Evolutionary conservation across 345 rosid species (phyloP), one percentile per base, ranked within the genome.

Genomic region (Litchi chinensis): DNA sequence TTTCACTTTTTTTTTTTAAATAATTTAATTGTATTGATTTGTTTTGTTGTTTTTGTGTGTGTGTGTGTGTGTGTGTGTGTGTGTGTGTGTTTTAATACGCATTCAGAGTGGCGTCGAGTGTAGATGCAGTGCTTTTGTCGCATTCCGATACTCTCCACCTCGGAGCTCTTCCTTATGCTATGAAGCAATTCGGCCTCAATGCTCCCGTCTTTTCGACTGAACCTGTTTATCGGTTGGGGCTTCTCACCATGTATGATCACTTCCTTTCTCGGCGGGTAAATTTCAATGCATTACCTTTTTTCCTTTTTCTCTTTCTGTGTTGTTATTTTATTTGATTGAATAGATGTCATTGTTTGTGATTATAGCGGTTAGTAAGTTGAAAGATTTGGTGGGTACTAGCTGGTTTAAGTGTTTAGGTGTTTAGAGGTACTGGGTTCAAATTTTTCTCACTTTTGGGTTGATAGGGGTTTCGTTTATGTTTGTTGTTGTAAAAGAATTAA

Each of bases 161-260:
- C 9, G 99, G 98, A 10, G 99, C 98, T 65, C 90, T 96, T 75
- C 97, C 99, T 26, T 96, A 93, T 77, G 99, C 99, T 37, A 84
- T 94, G 91, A 90, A 91, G 76, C 94, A 93, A 59, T 85, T 91
- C 65, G 95, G 98, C 65, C 95, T 96, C 74, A 89, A 94, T 3
- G 97, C 98, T 81, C 93, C 97, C 0, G 89, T 94, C 80, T 96
- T 82, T 77, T 90, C 95, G 5, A 94, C 98, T 8, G 98, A 94
- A 75, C 99, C 99, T 16, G 95, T 94, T 54, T 79, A 73, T 41
- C 81, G 98, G 82, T 81, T 94, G 68, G 99, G 99, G 67, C 93
- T 94, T 0, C 94, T 96, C 77, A 94, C 99, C 18, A 91, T 96
- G 98, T 96, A 96, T 65, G 98, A 94, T 76, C 99, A 96, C 80